Conservation (phyloP, 495 filamentous ascomycete species). For the Neurospora sp. region DNA sequence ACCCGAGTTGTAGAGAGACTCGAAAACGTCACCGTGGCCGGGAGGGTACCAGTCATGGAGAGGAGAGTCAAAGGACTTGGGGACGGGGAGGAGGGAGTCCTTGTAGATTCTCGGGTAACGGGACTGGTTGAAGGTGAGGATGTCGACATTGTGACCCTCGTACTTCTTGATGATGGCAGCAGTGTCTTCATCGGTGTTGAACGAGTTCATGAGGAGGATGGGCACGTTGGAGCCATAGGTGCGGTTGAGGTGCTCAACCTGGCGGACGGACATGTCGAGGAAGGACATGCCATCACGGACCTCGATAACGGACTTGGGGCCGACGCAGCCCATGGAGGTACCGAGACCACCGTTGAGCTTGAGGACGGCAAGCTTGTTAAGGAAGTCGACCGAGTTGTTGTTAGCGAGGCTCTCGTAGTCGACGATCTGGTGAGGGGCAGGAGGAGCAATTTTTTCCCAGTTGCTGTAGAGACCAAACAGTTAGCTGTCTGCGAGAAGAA, state of each 20-base stretch:
- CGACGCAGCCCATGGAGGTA: constrained; percentile 99
- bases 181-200: constrained; percentile 99
- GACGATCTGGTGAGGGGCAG: constrained; percentile 82
- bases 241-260: constrained; percentile 98
- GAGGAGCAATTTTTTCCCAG: constrained; percentile 93
- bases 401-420: constrained; percentile 81
- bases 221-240: constrained; percentile 96
- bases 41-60: constrained; percentile 98
- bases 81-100: constrained; percentile 93
- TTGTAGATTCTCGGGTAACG: constrained; percentile 94
- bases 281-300: constrained; percentile 99
- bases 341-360: constrained; percentile 99
- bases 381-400: constrained; percentile 79
- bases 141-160: constrained; percentile 98
- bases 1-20: constrained; percentile 99
- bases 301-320: constrained; percentile 98
- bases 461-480: constrained; percentile 39
- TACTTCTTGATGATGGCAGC: constrained; percentile 99
- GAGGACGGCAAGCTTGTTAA: constrained; percentile 95
- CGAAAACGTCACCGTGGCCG: constrained; percentile 98
- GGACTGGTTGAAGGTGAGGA: constrained; percentile 99
- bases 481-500: constrained; percentile 13
- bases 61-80: constrained; percentile 77
- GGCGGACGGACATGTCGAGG: constrained; percentile 95
- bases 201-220: constrained; percentile 99